Conservation (phyloP, 2,329 filamentous ascomycete species). For the Colletotrichum theobromicola region DNA sequence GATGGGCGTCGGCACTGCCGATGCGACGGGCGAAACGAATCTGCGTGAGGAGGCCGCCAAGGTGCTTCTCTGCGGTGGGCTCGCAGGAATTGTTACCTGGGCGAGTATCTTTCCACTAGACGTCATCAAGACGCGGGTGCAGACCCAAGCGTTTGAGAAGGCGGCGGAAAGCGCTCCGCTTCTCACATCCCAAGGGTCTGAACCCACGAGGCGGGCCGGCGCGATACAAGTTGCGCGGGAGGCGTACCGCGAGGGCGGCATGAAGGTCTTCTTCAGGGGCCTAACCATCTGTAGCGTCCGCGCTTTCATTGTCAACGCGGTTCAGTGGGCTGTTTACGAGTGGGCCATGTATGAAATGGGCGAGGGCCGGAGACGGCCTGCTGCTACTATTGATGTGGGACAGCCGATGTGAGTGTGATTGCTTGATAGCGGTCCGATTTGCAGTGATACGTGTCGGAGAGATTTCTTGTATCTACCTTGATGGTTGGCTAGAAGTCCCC, state of each 20-base stretch:
- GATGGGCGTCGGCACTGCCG: constrained; percentile 42
- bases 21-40: constrained; percentile 21
- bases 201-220: constrained; percentile 40
- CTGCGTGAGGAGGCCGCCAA: constrained; percentile 58
- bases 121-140: constrained; percentile 90
- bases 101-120: constrained; percentile 89
- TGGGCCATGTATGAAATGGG: constrained; percentile 75
- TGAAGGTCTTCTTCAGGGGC: constrained; percentile 72
- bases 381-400: background rate
- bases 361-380: constrained; percentile 30
- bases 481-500: background rate
- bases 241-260: constrained; percentile 69
- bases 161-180: constrained; percentile 31
- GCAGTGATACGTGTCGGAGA: background rate
- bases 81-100: constrained; percentile 91
- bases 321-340: constrained; percentile 92
- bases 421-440: background rate
- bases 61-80: constrained; percentile 80
- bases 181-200: constrained; percentile 30
- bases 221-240: constrained; percentile 69
- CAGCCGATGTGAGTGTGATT: constrained; percentile 17
- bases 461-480: background rate
- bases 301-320: constrained; percentile 92
- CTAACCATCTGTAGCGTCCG: constrained; percentile 82
- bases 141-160: constrained; percentile 64